phyloP scores from a whole-genome alignment of 2,329 filamentous ascomycete genomes.

The Neospermospora avenae region DNA sequence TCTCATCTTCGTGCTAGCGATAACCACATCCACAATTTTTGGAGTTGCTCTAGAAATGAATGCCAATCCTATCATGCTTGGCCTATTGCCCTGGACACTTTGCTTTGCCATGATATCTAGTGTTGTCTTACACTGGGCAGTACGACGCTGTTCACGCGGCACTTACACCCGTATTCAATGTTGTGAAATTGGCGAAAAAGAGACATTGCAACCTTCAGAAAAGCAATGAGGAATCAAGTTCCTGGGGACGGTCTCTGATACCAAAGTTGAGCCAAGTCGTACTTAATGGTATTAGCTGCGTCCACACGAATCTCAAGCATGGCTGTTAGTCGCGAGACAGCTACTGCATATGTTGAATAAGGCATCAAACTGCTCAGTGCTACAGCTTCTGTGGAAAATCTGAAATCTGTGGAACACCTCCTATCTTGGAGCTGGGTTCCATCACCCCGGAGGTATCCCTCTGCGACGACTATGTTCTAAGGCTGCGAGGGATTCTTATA shows the following conservation, averaged over 20 bases:
- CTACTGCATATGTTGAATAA: background rate
- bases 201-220: background rate
- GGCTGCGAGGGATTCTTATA: background rate
- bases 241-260: background rate
- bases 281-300: background rate
- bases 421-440: too few relatives aligned
- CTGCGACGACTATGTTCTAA: background rate
- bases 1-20: conserved; percentile 32
- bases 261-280: background rate
- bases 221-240: background rate
- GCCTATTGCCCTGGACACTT: conserved; percentile 37
- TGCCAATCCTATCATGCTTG: conserved; percentile 36
- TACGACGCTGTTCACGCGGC: conserved; percentile 16
- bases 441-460: background rate
- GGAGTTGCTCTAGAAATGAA: conserved; percentile 30
- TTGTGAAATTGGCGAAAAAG: conserved; percentile 19
- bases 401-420: background rate
- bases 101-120: conserved; percentile 38
- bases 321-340: background rate
- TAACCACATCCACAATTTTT: conserved; percentile 26
- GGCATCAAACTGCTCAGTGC: background rate
- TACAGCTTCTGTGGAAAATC: background rate
- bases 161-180: conserved; percentile 15
- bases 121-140: conserved; percentile 30
- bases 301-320: background rate